Evolutionary conservation across 768 basidiomycete species (phyloP).

Genomic region (Strobilomyces echinocephalus): DNA sequence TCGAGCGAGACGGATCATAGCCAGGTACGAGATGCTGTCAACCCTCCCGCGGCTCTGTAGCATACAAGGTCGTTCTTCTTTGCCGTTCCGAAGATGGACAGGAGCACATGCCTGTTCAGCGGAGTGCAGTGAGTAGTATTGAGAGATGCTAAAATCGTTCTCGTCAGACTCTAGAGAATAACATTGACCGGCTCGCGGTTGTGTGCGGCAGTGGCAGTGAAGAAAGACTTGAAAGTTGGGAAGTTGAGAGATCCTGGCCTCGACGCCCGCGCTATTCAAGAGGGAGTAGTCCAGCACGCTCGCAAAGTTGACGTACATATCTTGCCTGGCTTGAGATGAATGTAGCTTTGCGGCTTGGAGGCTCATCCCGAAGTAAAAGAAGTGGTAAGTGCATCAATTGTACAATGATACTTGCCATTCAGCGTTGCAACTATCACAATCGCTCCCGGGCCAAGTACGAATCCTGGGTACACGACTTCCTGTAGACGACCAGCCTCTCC

Average conservation of each 20-base stretch:
- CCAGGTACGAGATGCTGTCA: conserved; percentile 19
- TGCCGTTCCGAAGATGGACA: conserved; percentile 53
- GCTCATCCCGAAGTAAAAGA: no score
- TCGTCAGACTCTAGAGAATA: conserved; percentile 59
- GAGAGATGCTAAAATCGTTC: conserved; percentile 49
- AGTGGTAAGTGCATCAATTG: no score
- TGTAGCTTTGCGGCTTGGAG: conserved; percentile 4
- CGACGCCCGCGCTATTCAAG: conserved; percentile 32
- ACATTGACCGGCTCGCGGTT: conserved; percentile 40
- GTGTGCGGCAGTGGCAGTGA: conserved; percentile 62
- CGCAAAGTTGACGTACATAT: conserved; percentile 51
- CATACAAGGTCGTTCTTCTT: conserved; percentile 47
- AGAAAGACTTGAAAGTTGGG: conserved; percentile 42
- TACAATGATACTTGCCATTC: no score
- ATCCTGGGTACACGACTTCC: background rate
- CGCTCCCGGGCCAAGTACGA: background rate
- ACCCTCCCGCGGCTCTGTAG: conserved; percentile 34
- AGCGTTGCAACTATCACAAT: background rate
- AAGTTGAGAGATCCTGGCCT: conserved; percentile 11
- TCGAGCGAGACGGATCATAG: conserved; percentile 14
- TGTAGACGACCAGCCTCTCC: conserved; percentile 46
- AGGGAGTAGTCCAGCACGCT: conserved; percentile 51
- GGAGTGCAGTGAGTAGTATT: conserved; percentile 37
- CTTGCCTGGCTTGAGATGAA: conserved; percentile 45
- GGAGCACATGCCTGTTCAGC: conserved; percentile 51